Percentiles rank a stretch among this genome's conserved stretches.
Conservation (phyloP, 2,329 filamentous ascomycete genomes). For the Leptographium radiaticola region DNA sequence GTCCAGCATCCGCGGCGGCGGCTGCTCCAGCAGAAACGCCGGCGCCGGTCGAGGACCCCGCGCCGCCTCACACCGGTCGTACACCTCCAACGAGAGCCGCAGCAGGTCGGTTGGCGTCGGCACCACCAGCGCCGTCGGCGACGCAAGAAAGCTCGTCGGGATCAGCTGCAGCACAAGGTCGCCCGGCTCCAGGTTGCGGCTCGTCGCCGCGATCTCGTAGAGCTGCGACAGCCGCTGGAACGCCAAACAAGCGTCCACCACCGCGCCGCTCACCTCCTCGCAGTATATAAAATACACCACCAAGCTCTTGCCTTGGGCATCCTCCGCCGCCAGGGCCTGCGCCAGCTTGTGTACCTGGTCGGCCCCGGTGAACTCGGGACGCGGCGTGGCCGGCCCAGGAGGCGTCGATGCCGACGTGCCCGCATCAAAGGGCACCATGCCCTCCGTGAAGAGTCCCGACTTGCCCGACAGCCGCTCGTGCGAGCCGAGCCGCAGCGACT, state of each 20-base stretch:
- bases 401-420: not conserved
- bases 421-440: constrained; percentile 34
- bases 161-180: constrained; percentile 71
- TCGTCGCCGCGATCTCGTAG: constrained; percentile 32
- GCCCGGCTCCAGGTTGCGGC: constrained; percentile 28
- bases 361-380: constrained; percentile 30
- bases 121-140: constrained; percentile 48
- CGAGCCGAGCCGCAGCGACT: constrained; percentile 57
- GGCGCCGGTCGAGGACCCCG: constrained; percentile 48
- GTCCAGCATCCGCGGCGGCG: constrained; percentile 56
- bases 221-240: constrained; percentile 61
- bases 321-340: constrained; percentile 29
- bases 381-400: constrained; percentile 14
- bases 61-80: constrained; percentile 57
- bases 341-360: constrained; percentile 36
- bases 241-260: constrained; percentile 58
- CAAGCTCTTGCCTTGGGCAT: constrained; percentile 42
- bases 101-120: constrained; percentile 46
- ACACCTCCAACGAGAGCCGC: constrained; percentile 59
- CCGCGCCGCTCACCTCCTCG: constrained; percentile 43
- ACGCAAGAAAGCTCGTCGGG: constrained; percentile 54
- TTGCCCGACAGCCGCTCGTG: constrained; percentile 38
- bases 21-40: constrained; percentile 58
- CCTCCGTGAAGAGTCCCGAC: constrained; percentile 28
- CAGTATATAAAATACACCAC: constrained; percentile 69